Base-by-base conservation (phyloP, 352 stramenopile genomes). In the Bremia lactucae region DNA sequence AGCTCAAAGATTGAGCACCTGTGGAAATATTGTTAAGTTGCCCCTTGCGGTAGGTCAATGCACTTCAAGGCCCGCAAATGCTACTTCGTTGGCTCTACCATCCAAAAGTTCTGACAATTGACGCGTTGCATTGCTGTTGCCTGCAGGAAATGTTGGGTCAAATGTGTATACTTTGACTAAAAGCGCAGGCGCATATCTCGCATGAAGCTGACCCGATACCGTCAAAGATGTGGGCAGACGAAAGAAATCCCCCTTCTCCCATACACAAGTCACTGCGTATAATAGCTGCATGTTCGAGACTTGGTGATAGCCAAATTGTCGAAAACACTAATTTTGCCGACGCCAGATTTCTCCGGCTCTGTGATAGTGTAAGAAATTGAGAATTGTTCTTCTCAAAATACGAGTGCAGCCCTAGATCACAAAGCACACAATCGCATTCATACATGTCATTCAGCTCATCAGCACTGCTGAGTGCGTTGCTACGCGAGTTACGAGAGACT, bases 121-220 rank as follows among this genome's bases (percentile, higher is more conserved):
- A 24, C 95, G 74, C 8, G 88, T 91, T 13, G 96, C 98, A 68
- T 99, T 95, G 55, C 76, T 97, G 73, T 99, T 98, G 64, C 99
- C 96, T 0, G 96, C 96, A 21, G 96, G 85, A 61, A 99, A 99
- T 1, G 96, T 98, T 21, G 96, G 96, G 1, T 95, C 96, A 62
- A 99, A 99, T 1, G 96, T 99, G 70, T 99, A 99, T 31, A 99
- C 87, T 60, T 98, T 96, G 52, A 93, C 92, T 40, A n/a, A 99
- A 59, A 6, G 95, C 94, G 52, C 78, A 98, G 8, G 95, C 95
- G 52, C 98, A 97, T 40, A 97, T 97, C 65, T 99, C 96, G 68
- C 94, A 33, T 95, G 92, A 6, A 99, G 68, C 63, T 98, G 93
- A 6, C 84, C 86, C 6, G 82, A 95, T 1, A 96, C 86, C 1